A percentile compares a stretch with the other conserved stretches of the same genome.
Conservation (phyloP, 495 filamentous ascomycete genomes). For the Lentithecium fluviatile region DNA sequence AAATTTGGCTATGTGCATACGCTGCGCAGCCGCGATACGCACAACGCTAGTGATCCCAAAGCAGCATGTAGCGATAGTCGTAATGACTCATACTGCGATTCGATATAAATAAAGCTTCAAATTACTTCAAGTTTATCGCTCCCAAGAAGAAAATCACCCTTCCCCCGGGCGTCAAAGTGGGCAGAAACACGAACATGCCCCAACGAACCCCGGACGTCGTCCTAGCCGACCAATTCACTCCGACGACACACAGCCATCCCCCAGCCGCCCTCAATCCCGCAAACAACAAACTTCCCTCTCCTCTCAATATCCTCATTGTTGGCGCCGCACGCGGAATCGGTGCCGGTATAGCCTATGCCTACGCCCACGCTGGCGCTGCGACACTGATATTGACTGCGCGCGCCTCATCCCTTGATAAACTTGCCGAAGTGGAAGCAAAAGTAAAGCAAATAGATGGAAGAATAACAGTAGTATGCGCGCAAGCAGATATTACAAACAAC, state of each 20-base stretch:
- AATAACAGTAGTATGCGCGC: slow-evolving; percentile 9
- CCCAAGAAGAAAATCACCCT: too few species aligned
- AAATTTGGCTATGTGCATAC: too few species aligned
- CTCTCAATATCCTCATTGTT: slow-evolving; percentile 34
- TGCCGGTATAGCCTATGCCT: slow-evolving; percentile 32
- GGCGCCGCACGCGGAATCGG: slow-evolving; percentile 36
- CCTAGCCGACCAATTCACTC: slow-evolving; percentile 20
- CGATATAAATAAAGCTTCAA: too few species aligned
- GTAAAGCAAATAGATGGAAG: slow-evolving; percentile 27
- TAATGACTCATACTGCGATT: too few species aligned
- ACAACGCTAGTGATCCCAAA: too few species aligned
- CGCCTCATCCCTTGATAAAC: slow-evolving; percentile 16
- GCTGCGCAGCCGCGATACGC: too few species aligned
- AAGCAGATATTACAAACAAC: slow-evolving; percentile 33
- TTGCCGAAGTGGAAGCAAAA: slow-evolving; percentile 23
- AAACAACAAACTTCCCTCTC: slow-evolving; percentile 20
- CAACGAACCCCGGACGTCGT: slow-evolving; percentile 4
- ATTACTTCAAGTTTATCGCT: too few species aligned
- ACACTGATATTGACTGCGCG: slow-evolving; percentile 27
- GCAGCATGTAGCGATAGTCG: too few species aligned
- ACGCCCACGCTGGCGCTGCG: slow-evolving; percentile 34
- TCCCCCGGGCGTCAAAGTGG: too few species aligned
- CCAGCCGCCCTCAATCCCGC: slow-evolving; percentile 23
- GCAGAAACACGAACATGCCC: background rate
- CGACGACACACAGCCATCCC: slow-evolving; percentile 6